Base-by-base conservation (phyloP, 768 basidiomycete species). In the Tephrocybe sp. region DNA sequence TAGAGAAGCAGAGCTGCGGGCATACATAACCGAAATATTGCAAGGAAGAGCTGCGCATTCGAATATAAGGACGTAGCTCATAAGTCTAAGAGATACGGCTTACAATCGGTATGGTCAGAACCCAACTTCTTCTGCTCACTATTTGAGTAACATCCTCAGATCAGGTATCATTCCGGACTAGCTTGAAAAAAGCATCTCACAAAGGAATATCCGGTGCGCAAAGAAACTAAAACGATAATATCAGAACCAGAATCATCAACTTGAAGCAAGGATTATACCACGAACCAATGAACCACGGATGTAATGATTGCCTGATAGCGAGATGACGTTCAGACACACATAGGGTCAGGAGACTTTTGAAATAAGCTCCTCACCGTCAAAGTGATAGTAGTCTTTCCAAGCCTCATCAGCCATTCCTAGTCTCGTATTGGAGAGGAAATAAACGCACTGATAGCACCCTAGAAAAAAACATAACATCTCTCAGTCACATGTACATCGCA, bases 231-330 rank as follows among this genome's bases (percentile, higher is more conserved):
- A 30, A 3, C 16, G 17, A 8, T 41, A 6, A 33, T 45, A n/a
- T n/a, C n/a, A n/a, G n/a, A n/a, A n/a, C n/a, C n/a, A 26, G 26
- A 7, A 26, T 26, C 26, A 7, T 7, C 4, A 26, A 26, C 26
- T 26, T 26, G 7, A 4, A 26, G 26, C 26, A 26, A 26, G 26
- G 26, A 49, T 62, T 38, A 26, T 7, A 26, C 7, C n/a, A 7
- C 26, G 26, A 39, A 66, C 63, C 58, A 61, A 45, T 68, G 66
- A 26, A 66, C 66, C 39, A 63, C 33, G 49, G 62, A 60, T 0
- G 67, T 68, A 40, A 65, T 58, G n/a, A 68, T 54, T 13, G 62
- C 65, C 60, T 61, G n/a, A n/a, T n/a, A n/a, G 38, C 26, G 1
- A n/a, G n/a, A n/a, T 34, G n/a, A 23, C 4, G 6, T n/a, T 51